Evolutionary conservation across 441 rosid genomes (phyloP), one percentile per base, ranked within the genome.

Genomic region (Aquilaria agallochum): DNA sequence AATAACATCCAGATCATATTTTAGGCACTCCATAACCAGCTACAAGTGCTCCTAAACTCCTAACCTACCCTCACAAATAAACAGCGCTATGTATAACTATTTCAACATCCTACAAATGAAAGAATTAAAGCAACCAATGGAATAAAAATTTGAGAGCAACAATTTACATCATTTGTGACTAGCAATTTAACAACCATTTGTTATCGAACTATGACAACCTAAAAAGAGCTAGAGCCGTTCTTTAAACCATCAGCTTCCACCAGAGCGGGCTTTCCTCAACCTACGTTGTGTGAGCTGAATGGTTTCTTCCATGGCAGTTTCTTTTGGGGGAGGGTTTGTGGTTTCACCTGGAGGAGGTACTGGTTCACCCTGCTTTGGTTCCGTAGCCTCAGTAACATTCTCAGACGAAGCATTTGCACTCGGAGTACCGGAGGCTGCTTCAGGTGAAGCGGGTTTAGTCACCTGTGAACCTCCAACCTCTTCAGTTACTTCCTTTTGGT

Each of bases 241-340:
- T 63, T 20, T 20, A 20, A 71, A 64, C 74, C 58, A 84, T 49
- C 71, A 76, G 55, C 11, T 64, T 54, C 79, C 69, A 33, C 61
- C 73, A 11, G 93, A 70, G 13, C 83, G 86, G 65, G 68, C 59
- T 83, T 70, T 89, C 81, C 78, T 83, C 73, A 72, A 65, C 68
- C 69, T 78, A 62, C 55, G 73, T 42, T 88, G 83, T 31, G 96
- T 76, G 15, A 71, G 62, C 40, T 74, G 77, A 20, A 77, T 55
- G 2, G 80, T 63, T 73, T 77, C 88, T n/a, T 87, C 97, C 82
- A 82, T 76, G 40, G 74, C 52, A 0, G 75, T 78, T 70, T 84
- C 97, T 53, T 82, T 77, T 0, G 82, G 50, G 13, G 92, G 74
- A 60, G 83, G 66, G 50, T 72, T 72, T 13, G 69, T 55, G 59